Conservation (phyloP, 176 grass and related monocot genomes). For the Ampelocalamus luodianensis region DNA sequence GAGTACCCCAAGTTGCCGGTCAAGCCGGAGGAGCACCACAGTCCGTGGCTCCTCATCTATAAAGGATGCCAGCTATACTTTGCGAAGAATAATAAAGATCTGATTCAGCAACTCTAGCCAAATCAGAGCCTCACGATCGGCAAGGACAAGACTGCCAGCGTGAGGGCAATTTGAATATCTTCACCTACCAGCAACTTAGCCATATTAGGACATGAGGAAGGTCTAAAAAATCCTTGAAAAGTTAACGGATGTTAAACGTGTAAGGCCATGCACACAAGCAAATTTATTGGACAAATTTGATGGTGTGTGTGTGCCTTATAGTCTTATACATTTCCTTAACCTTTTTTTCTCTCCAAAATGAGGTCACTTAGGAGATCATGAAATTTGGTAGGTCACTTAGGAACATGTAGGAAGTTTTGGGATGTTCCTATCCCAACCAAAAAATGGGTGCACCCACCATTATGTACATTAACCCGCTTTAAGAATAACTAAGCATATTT, state of each 20-base stretch:
- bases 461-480: background rate
- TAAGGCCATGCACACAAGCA: background rate
- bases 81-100: too few species aligned
- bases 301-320: background rate
- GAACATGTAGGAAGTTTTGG: background rate
- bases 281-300: background rate
- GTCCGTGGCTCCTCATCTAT: too few species aligned
- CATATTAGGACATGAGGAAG: background rate
- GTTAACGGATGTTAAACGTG: background rate
- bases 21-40: too few species aligned
- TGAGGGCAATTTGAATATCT: too few species aligned
- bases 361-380: background rate
- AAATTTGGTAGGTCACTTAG: background rate
- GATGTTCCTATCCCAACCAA: background rate
- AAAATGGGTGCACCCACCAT: background rate
- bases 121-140: too few species aligned
- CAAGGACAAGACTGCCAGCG: too few species aligned
- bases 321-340: background rate
- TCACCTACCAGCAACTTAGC: too few species aligned
- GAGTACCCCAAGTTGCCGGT: too few species aligned
- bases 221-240: background rate
- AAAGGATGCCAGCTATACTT: too few species aligned
- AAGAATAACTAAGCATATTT: slow-evolving; percentile 4
- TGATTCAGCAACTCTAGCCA: too few species aligned
- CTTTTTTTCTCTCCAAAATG: background rate